Percentiles rank a stretch among this genome's conserved stretches.
These are phyloP conservation scores for Cyathus striatus DNA, from an alignment of 768 basidiomycete genomes.

Conservation along the genomic window DNA sequence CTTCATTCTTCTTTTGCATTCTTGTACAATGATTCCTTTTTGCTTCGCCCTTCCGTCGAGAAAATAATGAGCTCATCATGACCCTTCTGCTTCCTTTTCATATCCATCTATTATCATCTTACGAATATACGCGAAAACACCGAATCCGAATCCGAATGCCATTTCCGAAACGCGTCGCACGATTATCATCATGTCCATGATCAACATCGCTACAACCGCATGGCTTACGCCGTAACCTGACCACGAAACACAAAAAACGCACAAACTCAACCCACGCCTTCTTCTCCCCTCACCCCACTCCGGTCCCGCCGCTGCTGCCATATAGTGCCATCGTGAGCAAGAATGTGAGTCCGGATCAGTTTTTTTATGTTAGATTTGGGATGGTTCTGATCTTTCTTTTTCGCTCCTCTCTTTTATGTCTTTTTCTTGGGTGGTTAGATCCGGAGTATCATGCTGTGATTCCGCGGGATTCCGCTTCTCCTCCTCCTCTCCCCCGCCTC, in stretches of 20 bases:
- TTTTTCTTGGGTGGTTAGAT: no score
- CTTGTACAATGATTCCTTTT: neutral
- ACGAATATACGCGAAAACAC: no score
- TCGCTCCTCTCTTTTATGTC: conserved; percentile 3
- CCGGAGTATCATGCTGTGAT: conserved; percentile 22
- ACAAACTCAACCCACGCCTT: neutral
- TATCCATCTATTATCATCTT: neutral
- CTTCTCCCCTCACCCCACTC: neutral
- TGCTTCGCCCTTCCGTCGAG: no score
- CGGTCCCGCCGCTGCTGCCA: conserved; percentile 1
- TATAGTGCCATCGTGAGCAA: conserved; percentile 62
- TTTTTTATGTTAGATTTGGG: conserved; percentile 2
- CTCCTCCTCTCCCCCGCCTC: no score
- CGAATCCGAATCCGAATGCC: neutral
- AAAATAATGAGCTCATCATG: conserved; percentile 9
- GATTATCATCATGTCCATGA: no score
- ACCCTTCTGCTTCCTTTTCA: conserved; percentile 9
- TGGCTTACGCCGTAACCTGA: no score
- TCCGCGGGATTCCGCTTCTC: no score
- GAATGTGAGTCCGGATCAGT: conserved; percentile 46
- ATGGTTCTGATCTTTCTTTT: neutral
- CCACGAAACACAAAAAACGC: conserved; percentile 6
- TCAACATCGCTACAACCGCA: no score
- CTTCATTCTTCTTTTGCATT: conserved; percentile 14
- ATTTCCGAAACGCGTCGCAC: conserved; percentile 6